phyloP scores from a whole-genome alignment of 495 filamentous ascomycete species.

The Daldinia concentrica region DNA sequence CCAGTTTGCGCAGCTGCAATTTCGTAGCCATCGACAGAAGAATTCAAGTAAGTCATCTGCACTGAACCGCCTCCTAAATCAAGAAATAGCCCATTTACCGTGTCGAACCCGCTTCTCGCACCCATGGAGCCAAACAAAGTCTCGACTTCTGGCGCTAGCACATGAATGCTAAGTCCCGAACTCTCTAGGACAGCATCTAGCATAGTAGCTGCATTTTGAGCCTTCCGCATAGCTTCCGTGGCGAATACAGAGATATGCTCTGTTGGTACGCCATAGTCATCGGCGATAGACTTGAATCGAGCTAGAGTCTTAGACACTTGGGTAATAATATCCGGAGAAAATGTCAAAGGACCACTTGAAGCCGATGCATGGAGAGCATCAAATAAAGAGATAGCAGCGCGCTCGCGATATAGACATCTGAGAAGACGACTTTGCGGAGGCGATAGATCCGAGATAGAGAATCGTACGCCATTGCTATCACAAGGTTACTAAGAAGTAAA shows the following conservation, averaged over 20 bases:
- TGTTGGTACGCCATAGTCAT: conserved; percentile 70
- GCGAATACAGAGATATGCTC: conserved; percentile 77
- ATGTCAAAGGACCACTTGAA: conserved; percentile 59
- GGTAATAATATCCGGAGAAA: conserved; percentile 69
- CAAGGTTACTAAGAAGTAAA: conserved; percentile 22
- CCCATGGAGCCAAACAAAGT: conserved; percentile 85
- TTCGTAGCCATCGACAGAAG: conserved; percentile 55
- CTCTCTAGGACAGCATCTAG: conserved; percentile 65
- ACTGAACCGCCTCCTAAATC: conserved; percentile 92
- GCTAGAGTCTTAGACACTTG: conserved; percentile 69
- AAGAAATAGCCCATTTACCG: conserved; percentile 74
- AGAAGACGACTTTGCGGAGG: conserved; percentile 75
- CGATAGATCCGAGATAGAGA: conserved; percentile 84
- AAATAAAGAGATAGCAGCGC: conserved; percentile 86
- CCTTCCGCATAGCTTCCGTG: conserved; percentile 88
- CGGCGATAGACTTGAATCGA: conserved; percentile 78
- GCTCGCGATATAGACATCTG: conserved; percentile 78
- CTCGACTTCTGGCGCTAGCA: conserved; percentile 82
- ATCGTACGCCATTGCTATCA: conserved; percentile 89
- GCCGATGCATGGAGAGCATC: conserved; percentile 71
- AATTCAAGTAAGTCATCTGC: conserved; percentile 86
- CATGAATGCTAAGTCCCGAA: conserved; percentile 72
- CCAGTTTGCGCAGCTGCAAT: conserved; percentile 58
- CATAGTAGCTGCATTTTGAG: conserved; percentile 76
- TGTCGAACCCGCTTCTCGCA: conserved; percentile 75